Evolutionary conservation across 441 rosid genomes (phyloP).

Genomic region (Corymbia calophylla): DNA sequence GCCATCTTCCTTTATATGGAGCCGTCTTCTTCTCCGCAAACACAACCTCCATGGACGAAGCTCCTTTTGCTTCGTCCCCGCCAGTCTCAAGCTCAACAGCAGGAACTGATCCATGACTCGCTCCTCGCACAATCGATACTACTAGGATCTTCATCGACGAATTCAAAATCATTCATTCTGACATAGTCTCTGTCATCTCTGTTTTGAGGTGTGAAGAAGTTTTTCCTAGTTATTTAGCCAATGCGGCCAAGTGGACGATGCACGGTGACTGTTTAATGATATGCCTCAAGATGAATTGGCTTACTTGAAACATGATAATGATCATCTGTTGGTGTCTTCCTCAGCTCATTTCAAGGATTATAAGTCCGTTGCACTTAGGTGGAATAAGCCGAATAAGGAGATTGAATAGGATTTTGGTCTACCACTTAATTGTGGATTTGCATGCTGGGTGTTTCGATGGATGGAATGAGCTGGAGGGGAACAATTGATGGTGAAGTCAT

Average conservation of each 20-base stretch:
- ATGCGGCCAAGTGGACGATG: constrained; percentile 52
- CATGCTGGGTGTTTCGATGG: neutral
- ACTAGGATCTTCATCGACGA: neutral
- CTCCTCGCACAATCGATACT: neutral
- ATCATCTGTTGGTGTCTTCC: neutral
- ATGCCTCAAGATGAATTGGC: neutral
- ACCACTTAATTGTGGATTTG: neutral
- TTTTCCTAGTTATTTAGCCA: constrained; percentile 80
- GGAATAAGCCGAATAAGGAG: neutral
- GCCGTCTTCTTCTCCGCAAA: neutral
- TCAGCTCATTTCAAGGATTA: neutral
- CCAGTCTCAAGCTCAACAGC: no score
- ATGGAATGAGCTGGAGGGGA: neutral
- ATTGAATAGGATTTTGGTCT: neutral
- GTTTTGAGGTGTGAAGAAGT: constrained; percentile 75
- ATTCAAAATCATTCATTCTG: neutral
- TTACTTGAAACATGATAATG: neutral
- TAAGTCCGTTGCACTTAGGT: neutral
- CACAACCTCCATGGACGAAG: no score
- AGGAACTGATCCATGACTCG: neutral
- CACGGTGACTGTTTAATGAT: neutral
- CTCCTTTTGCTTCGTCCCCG: no score
- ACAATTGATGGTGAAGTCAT: neutral
- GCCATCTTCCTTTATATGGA: neutral
- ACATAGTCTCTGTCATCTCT: constrained; percentile 54